Percentiles rank a stretch among this genome's conserved stretches.
phyloP scores from a whole-genome alignment of 257 asterid species.

The Verbascum thapsus region DNA sequence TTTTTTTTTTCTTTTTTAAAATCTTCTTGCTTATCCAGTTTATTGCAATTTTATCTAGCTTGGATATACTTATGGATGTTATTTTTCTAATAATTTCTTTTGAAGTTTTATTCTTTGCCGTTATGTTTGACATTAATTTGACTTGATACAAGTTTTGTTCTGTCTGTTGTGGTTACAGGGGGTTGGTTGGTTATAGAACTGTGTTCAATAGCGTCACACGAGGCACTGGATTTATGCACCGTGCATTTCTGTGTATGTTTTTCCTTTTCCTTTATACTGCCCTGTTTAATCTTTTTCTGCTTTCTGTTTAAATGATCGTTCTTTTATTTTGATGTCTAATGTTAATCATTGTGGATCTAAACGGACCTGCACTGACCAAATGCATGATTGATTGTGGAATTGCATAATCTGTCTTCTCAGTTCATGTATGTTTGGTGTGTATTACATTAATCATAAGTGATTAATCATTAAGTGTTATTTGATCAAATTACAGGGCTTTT shows the following conservation, averaged over 20 bases:
- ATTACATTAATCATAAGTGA: slow-evolving; percentile 3
- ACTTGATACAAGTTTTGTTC: neutral
- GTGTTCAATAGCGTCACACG: slow-evolving; percentile 97
- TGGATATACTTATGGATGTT: slow-evolving; percentile 1
- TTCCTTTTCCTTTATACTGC: slow-evolving; percentile 21
- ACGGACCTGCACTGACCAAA: neutral
- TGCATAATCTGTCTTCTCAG: neutral
- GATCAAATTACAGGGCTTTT: neutral
- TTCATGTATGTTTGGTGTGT: neutral
- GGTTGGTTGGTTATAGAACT: slow-evolving; percentile 94
- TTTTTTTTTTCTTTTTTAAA: neutral
- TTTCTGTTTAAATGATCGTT: slow-evolving; percentile 10
- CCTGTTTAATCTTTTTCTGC: slow-evolving; percentile 5
- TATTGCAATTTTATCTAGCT: neutral
- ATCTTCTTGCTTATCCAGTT: neutral
- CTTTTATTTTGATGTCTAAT: slow-evolving; percentile 10
- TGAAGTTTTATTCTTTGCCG: neutral
- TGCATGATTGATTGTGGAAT: neutral
- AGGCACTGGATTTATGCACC: slow-evolving; percentile 99
- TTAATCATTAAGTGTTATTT: slow-evolving; percentile 13
- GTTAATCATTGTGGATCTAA: slow-evolving; percentile 1
- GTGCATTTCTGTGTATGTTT: slow-evolving; percentile 85
- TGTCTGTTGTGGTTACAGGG: slow-evolving; percentile 52
- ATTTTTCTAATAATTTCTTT: slow-evolving; percentile 2
- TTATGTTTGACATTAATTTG: slow-evolving; percentile 20